Evolutionary conservation across 208 protist species (phyloP).

Genomic region (Crithidia sp.): DNA sequence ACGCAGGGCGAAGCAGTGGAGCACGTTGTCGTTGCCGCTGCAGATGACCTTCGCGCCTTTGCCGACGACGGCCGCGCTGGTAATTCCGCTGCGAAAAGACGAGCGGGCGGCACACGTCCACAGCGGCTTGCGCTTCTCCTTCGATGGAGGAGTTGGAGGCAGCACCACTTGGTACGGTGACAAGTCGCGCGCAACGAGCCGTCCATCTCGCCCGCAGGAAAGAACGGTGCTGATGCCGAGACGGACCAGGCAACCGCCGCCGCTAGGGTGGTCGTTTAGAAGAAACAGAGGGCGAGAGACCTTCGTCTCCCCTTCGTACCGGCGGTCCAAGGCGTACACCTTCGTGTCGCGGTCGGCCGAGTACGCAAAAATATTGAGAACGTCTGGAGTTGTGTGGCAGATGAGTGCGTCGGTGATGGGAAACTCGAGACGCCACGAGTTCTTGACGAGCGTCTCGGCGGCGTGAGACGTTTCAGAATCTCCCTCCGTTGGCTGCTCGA

Average conservation of each 20-base stretch:
- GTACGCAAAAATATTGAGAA: conserved; percentile 74
- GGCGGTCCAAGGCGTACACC: conserved; percentile 79
- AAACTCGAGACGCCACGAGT: conserved; percentile 83
- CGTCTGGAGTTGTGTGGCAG: conserved; percentile 44
- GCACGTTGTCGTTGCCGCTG: conserved; percentile 28
- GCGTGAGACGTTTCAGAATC: conserved; percentile 30
- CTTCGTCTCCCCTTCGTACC: conserved; percentile 56
- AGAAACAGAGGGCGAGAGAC: conserved; percentile 75
- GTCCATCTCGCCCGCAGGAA: conserved; percentile 72
- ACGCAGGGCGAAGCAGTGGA: conserved; percentile 26
- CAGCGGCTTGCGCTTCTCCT: conserved; percentile 73
- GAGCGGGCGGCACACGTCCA: conserved; percentile 46
- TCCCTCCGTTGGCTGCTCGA: conserved; percentile 38
- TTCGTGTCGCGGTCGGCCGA: conserved; percentile 88
- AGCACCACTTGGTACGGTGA: conserved; percentile 67
- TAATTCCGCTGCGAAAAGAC: conserved; percentile 57
- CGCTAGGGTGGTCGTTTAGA: conserved; percentile 77
- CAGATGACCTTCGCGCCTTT: conserved; percentile 19
- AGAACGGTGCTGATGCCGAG: conserved; percentile 45
- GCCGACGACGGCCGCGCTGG: conserved; percentile 30
- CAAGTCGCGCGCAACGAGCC: conserved; percentile 66
- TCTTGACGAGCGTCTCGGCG: conserved; percentile 46
- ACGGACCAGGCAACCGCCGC: conserved; percentile 52
- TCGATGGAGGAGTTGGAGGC: conserved; percentile 72
- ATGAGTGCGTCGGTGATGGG: conserved; percentile 62